Evolutionary conservation across 371 early-diverging fungal species (phyloP), one percentile per base, ranked within the genome.

Genomic region (Basidiobolus meristosporus): DNA sequence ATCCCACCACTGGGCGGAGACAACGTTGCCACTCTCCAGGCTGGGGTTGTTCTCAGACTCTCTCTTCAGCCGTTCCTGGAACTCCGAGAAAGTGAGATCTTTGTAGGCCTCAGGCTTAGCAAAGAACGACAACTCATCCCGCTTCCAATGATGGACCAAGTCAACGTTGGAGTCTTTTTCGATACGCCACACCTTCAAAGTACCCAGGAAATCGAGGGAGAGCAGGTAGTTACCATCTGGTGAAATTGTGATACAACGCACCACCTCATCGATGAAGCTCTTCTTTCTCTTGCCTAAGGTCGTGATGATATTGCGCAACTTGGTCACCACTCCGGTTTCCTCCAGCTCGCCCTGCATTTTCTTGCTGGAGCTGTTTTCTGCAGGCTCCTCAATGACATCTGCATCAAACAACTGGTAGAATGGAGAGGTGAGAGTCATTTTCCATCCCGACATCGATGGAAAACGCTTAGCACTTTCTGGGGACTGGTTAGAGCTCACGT

Each of bases 1-100:
- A 26, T 66, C 42, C 67, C 62, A 67, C 48, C 50, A 67, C 12
- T 54, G 51, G 42, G 57, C 52, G n/a, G 63, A 59, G 11, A 57
- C 50, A 36, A 62, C 46, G n/a, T 41, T 40, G n/a, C 53, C 57
- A 29, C 54, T 52, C 31, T 41, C 49, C 5, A 56, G 39, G 21
- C 19, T 15, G 7, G 42, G 2, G 12, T 37, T 21, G 12, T 39
- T 39, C 23, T 31, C 31, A 14, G 36, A 29, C 15, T 40, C 29
- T 15, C 51, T 53, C 36, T 46, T 42, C n/a, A 56, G 43, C 4
- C 45, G 41, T 7, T 47, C 35, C 28, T 40, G 51, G 37, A 59
- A 56, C 31, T 47, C 45, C 14, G 51, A 43, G 33, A 53, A 56
- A 7, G 56, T 52, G 7, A 56, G 43, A n/a, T 43, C 26, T 9